These are phyloP conservation scores for Chaetomium tenue DNA, from an alignment of 495 filamentous ascomycete species.

Conservation along the genomic window DNA sequence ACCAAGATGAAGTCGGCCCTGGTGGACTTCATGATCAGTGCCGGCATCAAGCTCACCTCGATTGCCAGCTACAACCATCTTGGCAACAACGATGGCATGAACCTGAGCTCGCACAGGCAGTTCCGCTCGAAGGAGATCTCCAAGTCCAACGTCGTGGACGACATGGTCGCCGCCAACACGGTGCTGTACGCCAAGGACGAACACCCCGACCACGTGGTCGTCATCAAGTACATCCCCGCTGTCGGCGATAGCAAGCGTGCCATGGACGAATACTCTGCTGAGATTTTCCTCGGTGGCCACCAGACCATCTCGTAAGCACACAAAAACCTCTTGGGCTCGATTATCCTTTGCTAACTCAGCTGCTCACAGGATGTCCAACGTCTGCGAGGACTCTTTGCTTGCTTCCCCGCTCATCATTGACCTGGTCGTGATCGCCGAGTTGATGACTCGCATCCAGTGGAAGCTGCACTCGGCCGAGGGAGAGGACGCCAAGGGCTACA, in stretches of 20 bases:
- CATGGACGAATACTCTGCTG: constrained; percentile 96
- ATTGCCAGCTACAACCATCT: constrained; percentile 99
- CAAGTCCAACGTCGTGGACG: constrained; percentile 98
- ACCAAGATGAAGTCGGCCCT: constrained; percentile 99
- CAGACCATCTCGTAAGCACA: constrained; percentile 76
- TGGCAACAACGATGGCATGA: constrained; percentile 99
- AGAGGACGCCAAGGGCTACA: constrained; percentile 63
- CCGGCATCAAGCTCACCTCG: constrained; percentile 97
- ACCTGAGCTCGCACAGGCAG: constrained; percentile 93
- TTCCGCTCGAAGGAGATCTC: constrained; percentile 99
- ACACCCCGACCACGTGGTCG: constrained; percentile 85
- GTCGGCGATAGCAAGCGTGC: constrained; percentile 99
- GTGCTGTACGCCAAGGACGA: constrained; percentile 86
- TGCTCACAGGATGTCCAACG: constrained; percentile 77
- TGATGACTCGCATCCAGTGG: constrained; percentile 98
- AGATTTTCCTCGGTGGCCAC: constrained; percentile 99
- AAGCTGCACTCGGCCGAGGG: constrained; percentile 55
- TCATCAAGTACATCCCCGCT: constrained; percentile 99
- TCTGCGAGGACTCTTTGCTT: constrained; percentile 96
- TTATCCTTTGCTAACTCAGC: constrained; percentile 17
- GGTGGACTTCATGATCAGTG: constrained; percentile 97
- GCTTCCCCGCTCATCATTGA: constrained; percentile 99
- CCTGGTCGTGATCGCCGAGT: constrained; percentile 84
- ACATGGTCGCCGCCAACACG: constrained; percentile 95
- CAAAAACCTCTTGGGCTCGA: constrained; percentile 19